Percentiles rank a stretch among this genome's conserved stretches.
phyloP scores from a whole-genome alignment of 1,284 basidiomycete species.

The Tylopilus sp. region DNA sequence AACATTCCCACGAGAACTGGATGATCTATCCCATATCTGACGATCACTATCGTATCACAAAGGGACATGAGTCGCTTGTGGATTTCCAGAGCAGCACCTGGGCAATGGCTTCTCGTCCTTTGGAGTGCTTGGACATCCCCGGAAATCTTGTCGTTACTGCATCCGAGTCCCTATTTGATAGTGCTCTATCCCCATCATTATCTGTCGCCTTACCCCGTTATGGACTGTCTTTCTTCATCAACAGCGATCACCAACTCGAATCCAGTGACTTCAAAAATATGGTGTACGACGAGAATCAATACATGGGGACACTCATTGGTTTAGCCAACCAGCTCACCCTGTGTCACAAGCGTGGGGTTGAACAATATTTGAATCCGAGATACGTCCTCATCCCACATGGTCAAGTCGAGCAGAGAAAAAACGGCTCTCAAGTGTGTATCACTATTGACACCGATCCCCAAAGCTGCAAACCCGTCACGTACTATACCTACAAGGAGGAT shows the following conservation, averaged over 20 bases:
- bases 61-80: slow-evolving; percentile 28
- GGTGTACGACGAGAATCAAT: slow-evolving; percentile 37
- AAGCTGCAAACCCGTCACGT: slow-evolving; percentile 21
- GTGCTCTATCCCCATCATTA: no score
- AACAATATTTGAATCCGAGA: slow-evolving; percentile 24
- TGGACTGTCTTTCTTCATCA: slow-evolving; percentile 46
- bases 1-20: slow-evolving; percentile 26
- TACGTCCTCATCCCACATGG: slow-evolving; percentile 58
- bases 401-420: slow-evolving; percentile 32
- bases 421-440: slow-evolving; percentile 38
- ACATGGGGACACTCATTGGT: slow-evolving; percentile 35
- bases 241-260: slow-evolving; percentile 37
- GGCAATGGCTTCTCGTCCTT: no score
- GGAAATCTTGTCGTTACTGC: no score
- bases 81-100: slow-evolving; percentile 41
- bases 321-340: slow-evolving; percentile 54
- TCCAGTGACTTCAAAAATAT: slow-evolving; percentile 36
- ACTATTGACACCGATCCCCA: slow-evolving; percentile 22
- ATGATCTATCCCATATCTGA: slow-evolving; percentile 2
- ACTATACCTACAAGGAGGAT: slow-evolving; percentile 54
- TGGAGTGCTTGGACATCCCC: no score
- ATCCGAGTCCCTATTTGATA: neutral
- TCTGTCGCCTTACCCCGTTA: slow-evolving; percentile 47
- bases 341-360: slow-evolving; percentile 27
- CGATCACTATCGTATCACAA: slow-evolving; percentile 14